Evolutionary conservation across 2,329 filamentous ascomycete species (phyloP).

Genomic region (Fusarium mangiferae): DNA sequence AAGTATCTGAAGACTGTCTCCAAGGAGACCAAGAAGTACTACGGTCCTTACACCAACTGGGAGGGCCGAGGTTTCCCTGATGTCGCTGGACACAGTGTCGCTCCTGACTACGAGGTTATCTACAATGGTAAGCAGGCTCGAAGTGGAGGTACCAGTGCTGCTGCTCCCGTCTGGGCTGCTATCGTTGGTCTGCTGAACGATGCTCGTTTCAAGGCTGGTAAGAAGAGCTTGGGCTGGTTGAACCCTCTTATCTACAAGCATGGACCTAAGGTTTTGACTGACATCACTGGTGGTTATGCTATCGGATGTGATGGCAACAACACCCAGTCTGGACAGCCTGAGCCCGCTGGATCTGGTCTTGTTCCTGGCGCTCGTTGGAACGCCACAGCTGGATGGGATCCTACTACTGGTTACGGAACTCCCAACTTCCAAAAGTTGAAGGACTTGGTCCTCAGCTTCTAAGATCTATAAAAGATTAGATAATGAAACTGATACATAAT

Average conservation of each 20-base stretch:
- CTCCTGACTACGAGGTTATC: conserved; percentile 61
- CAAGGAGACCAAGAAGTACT: conserved; percentile 50
- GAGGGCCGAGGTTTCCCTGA: conserved; percentile 58
- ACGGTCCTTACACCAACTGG: conserved; percentile 46
- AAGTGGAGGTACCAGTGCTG: conserved; percentile 54
- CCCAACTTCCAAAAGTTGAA: conserved; percentile 38
- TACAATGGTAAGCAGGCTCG: conserved; percentile 40
- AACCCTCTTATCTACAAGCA: conserved; percentile 57
- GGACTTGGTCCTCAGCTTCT: conserved; percentile 3
- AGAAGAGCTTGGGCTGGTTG: conserved; percentile 59
- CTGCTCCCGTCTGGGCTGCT: conserved; percentile 59
- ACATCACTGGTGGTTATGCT: conserved; percentile 47
- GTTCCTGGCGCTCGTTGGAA: conserved; percentile 37
- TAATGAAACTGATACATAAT: background rate
- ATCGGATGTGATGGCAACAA: conserved; percentile 46
- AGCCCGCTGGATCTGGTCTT: conserved; percentile 22
- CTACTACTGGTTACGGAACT: conserved; percentile 32
- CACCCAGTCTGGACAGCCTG: conserved; percentile 20
- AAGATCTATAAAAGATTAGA: background rate
- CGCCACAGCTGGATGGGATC: conserved; percentile 37
- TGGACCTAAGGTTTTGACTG: conserved; percentile 27
- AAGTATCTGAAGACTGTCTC: conserved; percentile 51
- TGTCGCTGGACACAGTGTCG: conserved; percentile 55
- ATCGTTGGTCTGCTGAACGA: conserved; percentile 62
- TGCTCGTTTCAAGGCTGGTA: conserved; percentile 54